Evolutionary conservation across 495 filamentous ascomycete species (phyloP).

Genomic region (Aspergillus conjunctus): DNA sequence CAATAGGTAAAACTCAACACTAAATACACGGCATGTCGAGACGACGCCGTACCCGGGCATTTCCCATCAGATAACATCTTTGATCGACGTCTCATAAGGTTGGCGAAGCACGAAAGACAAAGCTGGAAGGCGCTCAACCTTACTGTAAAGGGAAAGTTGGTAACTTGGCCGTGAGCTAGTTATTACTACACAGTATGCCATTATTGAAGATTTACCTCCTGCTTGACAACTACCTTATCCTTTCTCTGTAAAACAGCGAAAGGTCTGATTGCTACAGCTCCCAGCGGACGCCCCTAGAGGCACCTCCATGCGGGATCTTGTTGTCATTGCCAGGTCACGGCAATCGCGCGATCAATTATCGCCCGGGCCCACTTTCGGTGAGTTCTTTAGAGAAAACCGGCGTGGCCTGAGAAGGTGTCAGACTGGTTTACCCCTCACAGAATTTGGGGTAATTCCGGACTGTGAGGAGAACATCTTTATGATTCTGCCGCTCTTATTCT

Average conservation of each 20-base stretch:
- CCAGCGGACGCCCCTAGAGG: no score
- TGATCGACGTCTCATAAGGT: neutral
- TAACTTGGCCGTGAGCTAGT: neutral
- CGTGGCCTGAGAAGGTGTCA: slow-evolving; percentile 26
- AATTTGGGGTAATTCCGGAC: slow-evolving; percentile 36
- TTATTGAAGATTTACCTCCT: neutral
- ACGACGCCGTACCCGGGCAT: neutral
- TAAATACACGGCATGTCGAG: neutral
- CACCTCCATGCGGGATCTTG: no score
- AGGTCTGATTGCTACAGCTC: no score
- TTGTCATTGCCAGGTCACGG: neutral
- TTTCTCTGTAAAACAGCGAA: no score
- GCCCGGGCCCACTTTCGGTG: slow-evolving; percentile 32
- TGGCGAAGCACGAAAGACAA: no score
- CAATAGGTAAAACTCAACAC: no score
- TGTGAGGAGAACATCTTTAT: neutral
- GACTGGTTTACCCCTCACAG: slow-evolving; percentile 39
- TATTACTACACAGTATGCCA: slow-evolving; percentile 21
- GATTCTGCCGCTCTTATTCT: neutral
- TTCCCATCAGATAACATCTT: neutral
- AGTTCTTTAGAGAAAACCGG: slow-evolving; percentile 32
- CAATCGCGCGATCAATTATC: slow-evolving; percentile 11
- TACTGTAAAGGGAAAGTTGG: neutral
- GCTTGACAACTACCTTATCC: no score
- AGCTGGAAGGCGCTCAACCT: no score